These are phyloP conservation scores for Plenodomus lindquistii DNA, from an alignment of 2,329 filamentous ascomycete species.

Conservation along the genomic window DNA sequence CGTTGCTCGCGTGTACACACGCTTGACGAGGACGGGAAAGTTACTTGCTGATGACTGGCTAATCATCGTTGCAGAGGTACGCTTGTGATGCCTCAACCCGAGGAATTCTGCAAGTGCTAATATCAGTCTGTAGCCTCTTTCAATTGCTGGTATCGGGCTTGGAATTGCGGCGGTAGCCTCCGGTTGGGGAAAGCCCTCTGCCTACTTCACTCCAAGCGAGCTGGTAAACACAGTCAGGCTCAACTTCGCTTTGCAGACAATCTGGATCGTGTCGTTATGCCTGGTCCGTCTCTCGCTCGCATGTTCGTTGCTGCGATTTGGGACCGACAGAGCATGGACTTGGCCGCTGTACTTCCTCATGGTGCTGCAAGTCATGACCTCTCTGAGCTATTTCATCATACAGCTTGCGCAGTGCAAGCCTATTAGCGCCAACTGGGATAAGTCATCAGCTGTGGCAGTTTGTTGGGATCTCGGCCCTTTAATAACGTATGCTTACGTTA, in stretches of 20 bases:
- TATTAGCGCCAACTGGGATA: slow-evolving; percentile 27
- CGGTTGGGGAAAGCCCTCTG: slow-evolving; percentile 31
- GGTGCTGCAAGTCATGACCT: slow-evolving; percentile 24
- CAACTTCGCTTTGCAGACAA: slow-evolving; percentile 30
- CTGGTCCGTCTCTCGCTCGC: slow-evolving; percentile 32
- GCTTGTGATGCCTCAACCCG: not conserved
- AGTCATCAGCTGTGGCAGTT: slow-evolving; percentile 18
- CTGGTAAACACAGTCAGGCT: slow-evolving; percentile 18
- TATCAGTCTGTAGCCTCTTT: slow-evolving; percentile 11
- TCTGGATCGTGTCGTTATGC: slow-evolving; percentile 28
- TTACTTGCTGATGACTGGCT: slow-evolving; percentile 33
- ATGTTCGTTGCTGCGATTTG: slow-evolving; percentile 28
- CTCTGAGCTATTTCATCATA: slow-evolving; percentile 27
- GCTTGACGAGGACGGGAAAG: slow-evolving; percentile 15
- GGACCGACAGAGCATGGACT: slow-evolving; percentile 20
- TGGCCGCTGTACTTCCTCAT: slow-evolving; percentile 27
- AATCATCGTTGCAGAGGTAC: slow-evolving; percentile 28
- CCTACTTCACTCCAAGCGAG: slow-evolving; percentile 16
- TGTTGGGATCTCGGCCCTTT: slow-evolving; percentile 27
- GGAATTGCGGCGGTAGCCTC: slow-evolving; percentile 17
- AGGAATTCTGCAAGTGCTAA: not conserved
- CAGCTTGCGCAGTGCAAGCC: slow-evolving; percentile 33
- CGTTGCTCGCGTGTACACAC: slow-evolving; percentile 25
- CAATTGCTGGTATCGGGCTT: slow-evolving; percentile 16
- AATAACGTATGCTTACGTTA: slow-evolving; percentile 27